phyloP scores from a whole-genome alignment of 2,329 filamentous ascomycete genomes.

The Ilyonectria mors-panacis region DNA sequence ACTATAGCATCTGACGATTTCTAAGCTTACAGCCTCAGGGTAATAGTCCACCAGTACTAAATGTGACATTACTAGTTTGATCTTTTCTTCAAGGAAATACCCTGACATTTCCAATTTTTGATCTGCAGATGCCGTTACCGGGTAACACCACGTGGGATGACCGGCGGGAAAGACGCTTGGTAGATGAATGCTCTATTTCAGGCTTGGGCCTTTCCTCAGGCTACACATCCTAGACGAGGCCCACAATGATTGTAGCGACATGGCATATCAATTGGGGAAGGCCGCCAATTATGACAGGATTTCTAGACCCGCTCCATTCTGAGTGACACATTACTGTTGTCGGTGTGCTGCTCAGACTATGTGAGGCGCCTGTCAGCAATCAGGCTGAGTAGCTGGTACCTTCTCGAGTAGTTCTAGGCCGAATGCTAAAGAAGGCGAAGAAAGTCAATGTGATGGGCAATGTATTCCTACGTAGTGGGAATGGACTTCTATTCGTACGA shows the following conservation, averaged over 20 bases:
- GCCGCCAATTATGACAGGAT: neutral
- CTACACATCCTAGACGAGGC: neutral
- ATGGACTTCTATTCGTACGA: neutral
- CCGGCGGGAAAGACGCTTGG: neutral
- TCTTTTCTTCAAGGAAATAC: no score
- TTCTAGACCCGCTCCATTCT: neutral
- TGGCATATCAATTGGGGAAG: no score
- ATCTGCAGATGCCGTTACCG: no score
- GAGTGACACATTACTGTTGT: neutral
- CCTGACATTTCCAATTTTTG: no score
- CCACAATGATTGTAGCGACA: neutral
- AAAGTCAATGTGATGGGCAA: neutral
- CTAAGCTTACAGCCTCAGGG: neutral
- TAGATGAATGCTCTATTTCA: neutral
- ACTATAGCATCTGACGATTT: neutral
- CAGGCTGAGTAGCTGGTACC: neutral
- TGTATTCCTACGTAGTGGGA: neutral
- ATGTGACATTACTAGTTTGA: no score
- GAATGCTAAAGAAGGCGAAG: neutral
- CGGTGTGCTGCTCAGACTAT: neutral
- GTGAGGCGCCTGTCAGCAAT: neutral
- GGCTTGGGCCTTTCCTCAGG: neutral
- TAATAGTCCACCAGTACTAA: neutral
- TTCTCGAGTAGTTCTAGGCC: neutral
- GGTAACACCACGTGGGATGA: neutral